Evolutionary conservation across 768 basidiomycete species (phyloP).

Genomic region (Calocera cornea): DNA sequence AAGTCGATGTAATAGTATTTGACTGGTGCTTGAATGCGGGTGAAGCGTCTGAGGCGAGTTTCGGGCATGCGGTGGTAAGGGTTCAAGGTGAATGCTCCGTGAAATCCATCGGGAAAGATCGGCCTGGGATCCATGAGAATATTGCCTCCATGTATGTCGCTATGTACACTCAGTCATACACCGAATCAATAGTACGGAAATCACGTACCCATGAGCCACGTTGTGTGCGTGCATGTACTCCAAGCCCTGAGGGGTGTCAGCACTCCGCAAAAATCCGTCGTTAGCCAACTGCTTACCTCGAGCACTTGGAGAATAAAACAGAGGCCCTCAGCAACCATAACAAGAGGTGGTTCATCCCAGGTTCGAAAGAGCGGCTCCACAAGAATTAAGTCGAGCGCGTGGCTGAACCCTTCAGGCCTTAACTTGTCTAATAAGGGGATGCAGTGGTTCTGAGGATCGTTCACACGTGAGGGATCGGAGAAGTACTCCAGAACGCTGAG

Average conservation of each 20-base stretch:
- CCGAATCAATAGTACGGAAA: too few species aligned
- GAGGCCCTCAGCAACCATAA: background rate
- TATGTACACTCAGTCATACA: background rate
- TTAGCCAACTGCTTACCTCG: background rate
- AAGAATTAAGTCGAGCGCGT: background rate
- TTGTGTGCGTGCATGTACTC: background rate
- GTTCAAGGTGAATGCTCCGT: background rate
- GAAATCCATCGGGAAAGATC: background rate
- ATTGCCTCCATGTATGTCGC: background rate
- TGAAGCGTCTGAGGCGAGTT: too few species aligned
- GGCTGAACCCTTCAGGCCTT: background rate
- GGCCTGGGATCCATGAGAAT: background rate
- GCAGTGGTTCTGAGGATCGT: background rate
- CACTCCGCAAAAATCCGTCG: too few species aligned
- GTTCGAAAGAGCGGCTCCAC: background rate
- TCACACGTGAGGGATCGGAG: background rate
- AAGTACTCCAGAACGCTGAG: too few species aligned
- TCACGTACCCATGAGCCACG: background rate
- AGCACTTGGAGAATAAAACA: background rate
- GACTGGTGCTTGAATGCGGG: background rate
- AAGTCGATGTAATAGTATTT: conserved; percentile 2
- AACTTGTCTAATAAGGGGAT: background rate
- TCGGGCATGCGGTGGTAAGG: background rate
- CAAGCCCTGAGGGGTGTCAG: background rate
- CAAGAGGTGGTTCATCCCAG: background rate